These are phyloP conservation scores for Pseudocercospora vitis DNA, from an alignment of 2,329 filamentous ascomycete species.

Conservation along the genomic window DNA sequence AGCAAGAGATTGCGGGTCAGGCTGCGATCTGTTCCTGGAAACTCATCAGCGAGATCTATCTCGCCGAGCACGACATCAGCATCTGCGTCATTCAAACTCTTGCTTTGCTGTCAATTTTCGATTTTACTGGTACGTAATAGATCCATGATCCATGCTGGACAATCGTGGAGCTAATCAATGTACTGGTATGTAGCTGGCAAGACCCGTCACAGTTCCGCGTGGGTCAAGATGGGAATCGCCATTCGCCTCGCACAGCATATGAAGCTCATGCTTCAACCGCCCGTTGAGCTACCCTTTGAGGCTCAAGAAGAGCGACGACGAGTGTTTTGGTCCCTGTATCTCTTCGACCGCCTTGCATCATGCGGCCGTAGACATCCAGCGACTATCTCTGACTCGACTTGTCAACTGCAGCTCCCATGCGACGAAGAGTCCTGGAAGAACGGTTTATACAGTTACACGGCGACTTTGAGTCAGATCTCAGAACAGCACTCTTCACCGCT, in stretches of 20 bases:
- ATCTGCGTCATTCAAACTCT: neutral
- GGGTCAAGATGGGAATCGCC: slow-evolving; percentile 6
- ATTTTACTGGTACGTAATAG: neutral
- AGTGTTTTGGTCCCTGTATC: slow-evolving; percentile 7
- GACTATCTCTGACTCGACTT: neutral
- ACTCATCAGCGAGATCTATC: neutral
- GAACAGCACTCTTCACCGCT: neutral
- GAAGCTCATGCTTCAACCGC: slow-evolving; percentile 4
- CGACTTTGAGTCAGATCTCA: neutral
- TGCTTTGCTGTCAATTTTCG: neutral
- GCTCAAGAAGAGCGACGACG: slow-evolving; percentile 7
- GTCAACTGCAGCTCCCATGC: neutral
- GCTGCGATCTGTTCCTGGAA: neutral
- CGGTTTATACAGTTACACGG: neutral
- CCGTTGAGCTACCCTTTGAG: neutral
- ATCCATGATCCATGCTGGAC: neutral
- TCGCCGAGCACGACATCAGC: neutral
- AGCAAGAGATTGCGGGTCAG: neutral
- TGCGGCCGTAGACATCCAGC: neutral
- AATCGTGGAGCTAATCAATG: neutral
- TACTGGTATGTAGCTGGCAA: neutral
- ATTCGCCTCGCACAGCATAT: slow-evolving; percentile 2
- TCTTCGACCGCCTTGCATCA: slow-evolving; percentile 2
- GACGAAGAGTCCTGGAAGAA: neutral
- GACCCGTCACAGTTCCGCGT: neutral